Percentiles rank a stretch among this genome's conserved stretches.
These are phyloP conservation scores for Ceratocystis variospora DNA, from an alignment of 2,329 filamentous ascomycete species.

Conservation along the genomic window DNA sequence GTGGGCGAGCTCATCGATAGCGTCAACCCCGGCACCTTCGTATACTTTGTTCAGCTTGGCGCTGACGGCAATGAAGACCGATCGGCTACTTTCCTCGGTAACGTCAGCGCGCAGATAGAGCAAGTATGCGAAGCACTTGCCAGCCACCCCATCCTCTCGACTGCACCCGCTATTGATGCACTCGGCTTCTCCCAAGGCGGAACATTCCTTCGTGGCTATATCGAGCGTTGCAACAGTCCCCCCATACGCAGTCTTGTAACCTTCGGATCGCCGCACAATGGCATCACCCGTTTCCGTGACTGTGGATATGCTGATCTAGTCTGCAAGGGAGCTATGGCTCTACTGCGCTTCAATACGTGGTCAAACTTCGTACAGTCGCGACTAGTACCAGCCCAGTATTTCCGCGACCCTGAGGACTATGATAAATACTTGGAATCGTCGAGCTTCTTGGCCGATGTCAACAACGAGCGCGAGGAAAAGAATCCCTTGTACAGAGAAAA, in stretches of 20 bases:
- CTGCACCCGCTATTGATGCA: constrained; percentile 73
- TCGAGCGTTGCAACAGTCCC: constrained; percentile 72
- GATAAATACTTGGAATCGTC: constrained; percentile 63
- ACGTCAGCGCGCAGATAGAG: constrained; percentile 65
- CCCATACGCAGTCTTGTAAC: constrained; percentile 69
- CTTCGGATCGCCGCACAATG: constrained; percentile 84
- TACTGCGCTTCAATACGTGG: constrained; percentile 74
- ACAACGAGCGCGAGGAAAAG: constrained; percentile 73
- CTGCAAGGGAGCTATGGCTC: constrained; percentile 64
- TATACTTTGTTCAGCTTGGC: constrained; percentile 64
- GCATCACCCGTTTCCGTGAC: constrained; percentile 67
- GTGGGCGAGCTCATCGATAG: constrained; percentile 59
- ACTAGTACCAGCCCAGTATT: constrained; percentile 91
- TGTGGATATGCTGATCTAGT: constrained; percentile 63
- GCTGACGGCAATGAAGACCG: constrained; percentile 56
- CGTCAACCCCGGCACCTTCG: constrained; percentile 67
- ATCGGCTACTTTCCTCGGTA: constrained; percentile 78
- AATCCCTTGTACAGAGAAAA: constrained; percentile 61
- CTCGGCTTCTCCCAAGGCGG: constrained; percentile 93
- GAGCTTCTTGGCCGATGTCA: constrained; percentile 88
- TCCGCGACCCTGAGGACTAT: constrained; percentile 56
- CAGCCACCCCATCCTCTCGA: constrained; percentile 62
- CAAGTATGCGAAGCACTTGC: constrained; percentile 66
- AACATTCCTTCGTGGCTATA: constrained; percentile 82
- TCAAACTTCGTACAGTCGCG: constrained; percentile 59